A percentile compares a stretch with the other conserved stretches of the same genome.
phyloP scores from a whole-genome alignment of 805 yeast genomes.

The Priceomyces carsonii region DNA sequence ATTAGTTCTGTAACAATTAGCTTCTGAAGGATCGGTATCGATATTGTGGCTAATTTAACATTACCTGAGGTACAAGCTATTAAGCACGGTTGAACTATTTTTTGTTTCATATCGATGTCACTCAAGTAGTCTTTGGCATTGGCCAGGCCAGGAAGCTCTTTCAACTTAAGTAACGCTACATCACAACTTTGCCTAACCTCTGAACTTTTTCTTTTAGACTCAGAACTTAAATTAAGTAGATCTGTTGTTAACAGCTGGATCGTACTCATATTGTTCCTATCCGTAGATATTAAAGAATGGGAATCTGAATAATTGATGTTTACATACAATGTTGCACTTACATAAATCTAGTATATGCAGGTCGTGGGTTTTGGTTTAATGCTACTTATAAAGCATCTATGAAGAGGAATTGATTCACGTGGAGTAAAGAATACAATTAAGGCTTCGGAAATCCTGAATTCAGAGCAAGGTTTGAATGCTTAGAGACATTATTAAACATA shows the following conservation, averaged over 20 bases:
- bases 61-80: constrained; percentile 73
- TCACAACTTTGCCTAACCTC: constrained; percentile 59
- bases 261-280: no score
- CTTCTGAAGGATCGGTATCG: constrained; percentile 70
- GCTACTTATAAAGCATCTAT: no score
- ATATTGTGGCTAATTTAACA: constrained; percentile 68
- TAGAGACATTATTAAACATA: no score
- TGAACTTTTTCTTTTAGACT: constrained; percentile 67
- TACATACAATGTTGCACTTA: no score
- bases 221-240: constrained; percentile 59
- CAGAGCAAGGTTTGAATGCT: no score
- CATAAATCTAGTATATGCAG: no score
- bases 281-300: no score
- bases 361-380: no score
- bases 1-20: constrained; percentile 57
- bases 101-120: constrained; percentile 12
- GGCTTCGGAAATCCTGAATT: no score
- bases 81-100: constrained; percentile 56
- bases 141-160: constrained; percentile 4
- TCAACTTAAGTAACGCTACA: constrained; percentile 17
- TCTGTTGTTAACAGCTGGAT: constrained; percentile 56
- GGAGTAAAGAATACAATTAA: no score
- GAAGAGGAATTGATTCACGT: no score
- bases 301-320: no score
- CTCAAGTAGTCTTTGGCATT: constrained; percentile 20